Evolutionary conservation across 352 stramenopile species (phyloP).

Genomic region (Globisporangium megalacanthum): DNA sequence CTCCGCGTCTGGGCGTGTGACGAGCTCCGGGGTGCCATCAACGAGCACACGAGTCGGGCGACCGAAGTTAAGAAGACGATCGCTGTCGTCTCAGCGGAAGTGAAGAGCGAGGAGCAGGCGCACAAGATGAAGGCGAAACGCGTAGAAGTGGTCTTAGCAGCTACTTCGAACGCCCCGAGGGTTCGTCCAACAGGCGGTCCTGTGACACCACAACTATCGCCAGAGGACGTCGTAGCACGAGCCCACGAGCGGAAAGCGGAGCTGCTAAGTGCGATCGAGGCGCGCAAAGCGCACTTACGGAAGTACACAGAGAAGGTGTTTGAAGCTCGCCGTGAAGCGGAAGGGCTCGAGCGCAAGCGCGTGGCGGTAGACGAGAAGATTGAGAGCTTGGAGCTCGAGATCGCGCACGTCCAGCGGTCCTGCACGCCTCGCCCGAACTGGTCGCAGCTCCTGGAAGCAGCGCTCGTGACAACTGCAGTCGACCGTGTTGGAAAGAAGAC

Average conservation of each 20-base stretch:
- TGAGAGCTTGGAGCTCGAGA: constrained; percentile 27
- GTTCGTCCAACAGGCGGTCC: too few species aligned
- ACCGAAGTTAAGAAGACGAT: constrained; percentile 67
- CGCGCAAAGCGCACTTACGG: constrained; percentile 26
- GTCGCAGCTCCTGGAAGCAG: constrained; percentile 46
- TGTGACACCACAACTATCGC: not conserved
- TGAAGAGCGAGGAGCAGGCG: constrained; percentile 51
- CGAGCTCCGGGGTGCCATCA: constrained; percentile 42
- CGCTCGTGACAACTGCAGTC: constrained; percentile 46
- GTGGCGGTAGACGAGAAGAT: constrained; percentile 18
- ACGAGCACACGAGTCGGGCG: constrained; percentile 42
- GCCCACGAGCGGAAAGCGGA: constrained; percentile 6
- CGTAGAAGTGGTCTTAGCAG: constrained; percentile 23
- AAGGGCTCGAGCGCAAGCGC: constrained; percentile 26
- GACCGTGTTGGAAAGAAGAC: constrained; percentile 30
- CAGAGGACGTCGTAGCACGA: constrained; percentile 1
- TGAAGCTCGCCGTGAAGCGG: constrained; percentile 37
- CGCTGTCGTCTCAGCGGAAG: constrained; percentile 24
- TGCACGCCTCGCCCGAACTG: constrained; percentile 66
- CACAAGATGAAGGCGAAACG: constrained; percentile 50
- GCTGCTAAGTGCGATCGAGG: constrained; percentile 23
- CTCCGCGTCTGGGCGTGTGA: constrained; percentile 52
- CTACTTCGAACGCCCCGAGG: not conserved
- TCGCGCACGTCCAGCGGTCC: constrained; percentile 36
- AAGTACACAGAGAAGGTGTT: constrained; percentile 58